Base-by-base conservation (phyloP, 2,329 filamentous ascomycete species). In the Ambrosiella xylebori region DNA sequence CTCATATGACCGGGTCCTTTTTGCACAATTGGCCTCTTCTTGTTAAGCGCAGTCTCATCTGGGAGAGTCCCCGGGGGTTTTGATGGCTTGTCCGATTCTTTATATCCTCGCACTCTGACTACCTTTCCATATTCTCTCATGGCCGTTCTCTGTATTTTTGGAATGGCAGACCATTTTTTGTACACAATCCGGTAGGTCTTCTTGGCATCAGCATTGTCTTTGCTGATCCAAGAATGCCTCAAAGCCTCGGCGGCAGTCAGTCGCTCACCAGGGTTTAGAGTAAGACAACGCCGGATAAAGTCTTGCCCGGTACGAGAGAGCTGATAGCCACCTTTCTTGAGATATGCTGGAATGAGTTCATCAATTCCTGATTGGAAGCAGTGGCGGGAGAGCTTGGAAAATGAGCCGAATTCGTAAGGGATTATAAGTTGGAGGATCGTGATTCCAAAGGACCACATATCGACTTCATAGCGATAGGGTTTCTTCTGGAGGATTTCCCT, bases 401-500 rank as follows among this genome's bases (percentile, higher is more conserved):
- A 47, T 2, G 8, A 8, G 44, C 49, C 54, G 54, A 45, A 51
- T 51, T 51, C 13, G 13, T 51, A 36, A 36, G 47, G 47, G 47
- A 57, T 19, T 7, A 71, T 59, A 36, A 73, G 63, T 19, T 69
- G 67, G 1, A 77, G 59, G 0, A 68, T 63, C 3, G 79, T 67
- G 57, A 77, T 68, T 0, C 77, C 77, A 13, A 79, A 64, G 3
- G 76, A 72, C 76, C 76, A 79, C 19, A 79, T 72, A 59, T 79
- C 77, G 5, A 76, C 73, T 56, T 57, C 70, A 13, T 61, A 64
- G 56, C 65, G 76, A 66, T 64, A 66, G 39, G 61, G 36, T 12
- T 57, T 19, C 6, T 41, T 17, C 7, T 54, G n/a, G n/a, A 62
- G 60, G 12, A 73, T 64, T 64, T 78, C 75, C 1, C 75, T 77